phyloP scores from a whole-genome alignment of 805 yeast genomes.

The Kodamaea leandrae region DNA sequence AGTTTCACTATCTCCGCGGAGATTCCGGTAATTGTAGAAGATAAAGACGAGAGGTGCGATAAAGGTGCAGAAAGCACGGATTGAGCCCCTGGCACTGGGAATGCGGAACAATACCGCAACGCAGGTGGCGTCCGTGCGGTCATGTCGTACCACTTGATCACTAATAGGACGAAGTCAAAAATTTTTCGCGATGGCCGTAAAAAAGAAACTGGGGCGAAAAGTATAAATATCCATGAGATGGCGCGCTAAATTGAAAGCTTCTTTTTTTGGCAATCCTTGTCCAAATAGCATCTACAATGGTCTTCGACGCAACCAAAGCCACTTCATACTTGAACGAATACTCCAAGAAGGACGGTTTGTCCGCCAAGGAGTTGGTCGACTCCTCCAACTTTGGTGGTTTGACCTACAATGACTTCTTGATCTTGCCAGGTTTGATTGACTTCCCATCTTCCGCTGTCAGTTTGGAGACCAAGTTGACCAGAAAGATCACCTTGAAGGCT shows the following conservation, averaged over 20 bases:
- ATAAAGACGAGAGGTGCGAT: neutral
- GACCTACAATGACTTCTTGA: conserved; percentile 94
- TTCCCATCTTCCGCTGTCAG: conserved; percentile 78
- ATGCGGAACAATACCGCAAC: no score
- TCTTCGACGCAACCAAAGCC: conserved; percentile 55
- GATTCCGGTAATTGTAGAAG: neutral
- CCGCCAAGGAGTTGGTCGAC: conserved; percentile 82
- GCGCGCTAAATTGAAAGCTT: conserved; percentile 16
- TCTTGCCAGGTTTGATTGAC: conserved; percentile 91
- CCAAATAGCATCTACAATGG: conserved; percentile 30
- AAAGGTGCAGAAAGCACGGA: no score
- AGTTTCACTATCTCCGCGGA: neutral
- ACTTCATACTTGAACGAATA: conserved; percentile 63
- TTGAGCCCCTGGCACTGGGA: no score
- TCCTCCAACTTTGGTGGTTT: conserved; percentile 90
- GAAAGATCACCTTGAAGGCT: conserved; percentile 83
- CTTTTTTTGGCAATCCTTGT: conserved; percentile 44
- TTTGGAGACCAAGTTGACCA: conserved; percentile 85
- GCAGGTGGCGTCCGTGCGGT: neutral
- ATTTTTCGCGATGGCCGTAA: conserved; percentile 11
- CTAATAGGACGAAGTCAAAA: conserved; percentile 10
- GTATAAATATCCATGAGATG: conserved; percentile 6
- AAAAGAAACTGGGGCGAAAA: conserved; percentile 3
- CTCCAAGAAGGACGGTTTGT: conserved; percentile 77
- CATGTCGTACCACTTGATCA: neutral